These are phyloP conservation scores for Aegilops umbellulata DNA, from an alignment of 176 grass and related monocot genomes.

Conservation along the genomic window DNA sequence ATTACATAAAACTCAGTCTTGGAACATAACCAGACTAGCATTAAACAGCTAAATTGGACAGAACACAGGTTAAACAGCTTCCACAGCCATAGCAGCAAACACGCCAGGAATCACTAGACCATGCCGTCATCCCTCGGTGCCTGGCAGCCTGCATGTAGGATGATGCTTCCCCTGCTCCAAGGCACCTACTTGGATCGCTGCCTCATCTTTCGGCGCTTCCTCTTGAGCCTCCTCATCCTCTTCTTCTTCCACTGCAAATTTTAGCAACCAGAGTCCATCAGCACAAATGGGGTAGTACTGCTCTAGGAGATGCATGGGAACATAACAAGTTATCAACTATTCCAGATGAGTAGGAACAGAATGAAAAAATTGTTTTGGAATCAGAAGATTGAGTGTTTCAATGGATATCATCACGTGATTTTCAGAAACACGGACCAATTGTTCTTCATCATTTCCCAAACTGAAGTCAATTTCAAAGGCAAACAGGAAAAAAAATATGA, in stretches of 20 bases:
- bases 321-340: too few species aligned
- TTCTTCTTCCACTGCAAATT: slow-evolving; percentile 76
- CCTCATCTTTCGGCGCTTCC: slow-evolving; percentile 88
- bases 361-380: background rate
- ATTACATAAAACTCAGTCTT: background rate
- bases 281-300: too few species aligned
- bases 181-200: slow-evolving; percentile 59
- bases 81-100: background rate
- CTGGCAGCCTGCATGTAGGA: background rate
- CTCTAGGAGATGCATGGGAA: background rate
- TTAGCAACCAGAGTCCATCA: too few species aligned
- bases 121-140: background rate
- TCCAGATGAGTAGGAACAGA: too few species aligned
- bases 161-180: background rate
- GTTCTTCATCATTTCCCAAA: slow-evolving; percentile 35
- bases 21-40: background rate
- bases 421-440: slow-evolving; percentile 66
- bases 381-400: slow-evolving; percentile 33
- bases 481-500: background rate
- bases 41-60: background rate
- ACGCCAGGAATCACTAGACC: background rate
- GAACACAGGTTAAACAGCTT: background rate
- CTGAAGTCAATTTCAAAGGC: background rate
- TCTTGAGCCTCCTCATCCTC: slow-evolving; percentile 85
- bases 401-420: slow-evolving; percentile 27